A percentile compares a stretch with the other conserved stretches of the same genome.
phyloP scores from a whole-genome alignment of 1,139 yeast species.

The Candida mesenterica region DNA sequence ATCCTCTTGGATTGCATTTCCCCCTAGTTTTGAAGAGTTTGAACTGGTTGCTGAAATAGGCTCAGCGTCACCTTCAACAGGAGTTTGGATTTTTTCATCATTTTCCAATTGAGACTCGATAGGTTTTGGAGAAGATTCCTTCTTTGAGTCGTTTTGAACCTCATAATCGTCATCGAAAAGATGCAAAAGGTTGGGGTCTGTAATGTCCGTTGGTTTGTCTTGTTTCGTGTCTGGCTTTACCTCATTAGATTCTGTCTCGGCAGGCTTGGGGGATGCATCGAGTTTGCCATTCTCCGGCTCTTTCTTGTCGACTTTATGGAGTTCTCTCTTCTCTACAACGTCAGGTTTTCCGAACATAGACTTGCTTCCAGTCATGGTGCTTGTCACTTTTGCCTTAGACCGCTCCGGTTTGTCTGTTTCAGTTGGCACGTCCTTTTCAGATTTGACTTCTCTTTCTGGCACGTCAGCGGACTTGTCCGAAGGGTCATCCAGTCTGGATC shows the following conservation, averaged over 20 bases:
- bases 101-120: no score
- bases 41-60: no score
- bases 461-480: no score
- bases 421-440: neutral
- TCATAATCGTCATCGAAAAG: conserved; percentile 17
- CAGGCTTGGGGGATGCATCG: neutral
- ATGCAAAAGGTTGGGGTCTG: conserved; percentile 14
- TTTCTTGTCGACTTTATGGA: neutral
- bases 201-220: conserved; percentile 8
- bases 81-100: no score
- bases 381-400: conserved; percentile 1
- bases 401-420: conserved; percentile 1
- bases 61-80: no score
- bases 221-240: no score
- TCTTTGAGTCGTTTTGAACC: neutral
- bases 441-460: no score
- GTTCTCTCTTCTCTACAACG: neutral
- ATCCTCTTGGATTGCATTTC: neutral
- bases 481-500: no score
- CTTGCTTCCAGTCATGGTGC: conserved; percentile 7
- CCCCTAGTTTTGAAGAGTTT: no score
- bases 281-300: neutral
- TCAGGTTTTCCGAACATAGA: conserved; percentile 5
- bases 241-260: neutral
- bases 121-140: no score